Evolutionary conservation across 352 stramenopile genomes (phyloP), one percentile per base, ranked within the genome.

Genomic region (Globisporangium carolinianum): DNA sequence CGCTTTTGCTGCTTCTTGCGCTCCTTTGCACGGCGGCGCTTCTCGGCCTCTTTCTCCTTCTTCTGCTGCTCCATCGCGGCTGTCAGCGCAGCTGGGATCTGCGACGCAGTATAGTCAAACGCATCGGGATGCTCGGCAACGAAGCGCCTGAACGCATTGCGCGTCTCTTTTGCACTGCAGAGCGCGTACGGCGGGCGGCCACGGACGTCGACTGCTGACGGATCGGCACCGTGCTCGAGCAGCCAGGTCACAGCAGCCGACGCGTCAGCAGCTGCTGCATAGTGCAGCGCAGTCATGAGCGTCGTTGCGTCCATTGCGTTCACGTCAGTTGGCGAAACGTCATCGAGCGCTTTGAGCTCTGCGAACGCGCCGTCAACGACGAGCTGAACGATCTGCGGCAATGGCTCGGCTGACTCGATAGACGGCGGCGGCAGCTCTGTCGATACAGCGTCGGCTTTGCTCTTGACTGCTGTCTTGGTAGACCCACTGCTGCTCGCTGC

Each of bases 1-100:
- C 81, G 79, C 64, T 91, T 94, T 60, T 84, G 76, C 68, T 94
- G 85, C 67, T 98, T 94, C 76, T 98, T 98, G 58, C 93, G 88
- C 51, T 96, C 86, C 35, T 79, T 76, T 1, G 86, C 83, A 41
- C 96, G 88, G 3, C 76, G 75, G 38, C 87, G 79, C 67, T 97
- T 97, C 79, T 94, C 75, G 64, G 91, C 72, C 67, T 96, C 71
- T 53, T 83, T 93, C 60, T 93, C 78, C 47, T 87, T 91, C 58
- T 91, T 88, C 53, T 81, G 85, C 59, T 91, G 77, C 59, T 94
- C 82, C 77, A 92, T 91, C 43, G 90, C 81, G 53, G 73, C 75
- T 17, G 86, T 94, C 9, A 94, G 54, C 2, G 63, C 79, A 42
- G 82, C 77, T 0, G 86, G 83, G 42, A 96, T 92, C 56, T 91